Evolutionary conservation across 805 yeast species (phyloP).

Genomic region (Starmerella gropengiesseri): DNA sequence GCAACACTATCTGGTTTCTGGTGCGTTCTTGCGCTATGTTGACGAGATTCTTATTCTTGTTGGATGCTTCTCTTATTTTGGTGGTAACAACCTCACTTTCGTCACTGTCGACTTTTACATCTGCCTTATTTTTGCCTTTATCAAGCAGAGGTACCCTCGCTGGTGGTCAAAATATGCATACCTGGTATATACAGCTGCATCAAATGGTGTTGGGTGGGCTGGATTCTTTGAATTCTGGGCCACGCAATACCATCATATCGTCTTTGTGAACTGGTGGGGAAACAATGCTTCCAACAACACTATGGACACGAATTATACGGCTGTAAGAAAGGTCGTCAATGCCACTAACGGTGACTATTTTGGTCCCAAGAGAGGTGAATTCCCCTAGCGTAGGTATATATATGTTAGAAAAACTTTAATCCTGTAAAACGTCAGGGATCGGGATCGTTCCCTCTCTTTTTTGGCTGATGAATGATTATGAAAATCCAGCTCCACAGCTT

Average conservation of each 20-base stretch:
- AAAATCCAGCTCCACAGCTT: no score
- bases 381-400: no score
- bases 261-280: slow-evolving; percentile 54
- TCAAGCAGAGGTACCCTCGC: slow-evolving; percentile 33
- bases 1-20: slow-evolving; percentile 35
- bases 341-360: slow-evolving; percentile 24
- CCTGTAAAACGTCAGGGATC: no score
- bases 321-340: slow-evolving; percentile 8
- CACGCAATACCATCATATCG: slow-evolving; percentile 38
- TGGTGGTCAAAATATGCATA: slow-evolving; percentile 49
- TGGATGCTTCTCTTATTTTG: neutral
- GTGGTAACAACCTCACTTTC: slow-evolving; percentile 36
- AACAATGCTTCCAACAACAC: slow-evolving; percentile 27
- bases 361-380: slow-evolving; percentile 26
- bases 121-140: slow-evolving; percentile 36
- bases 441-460: no score
- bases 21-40: slow-evolving; percentile 26
- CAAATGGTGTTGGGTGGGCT: slow-evolving; percentile 42
- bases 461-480: no score
- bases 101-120: slow-evolving; percentile 34
- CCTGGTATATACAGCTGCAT: slow-evolving; percentile 38
- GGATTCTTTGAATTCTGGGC: slow-evolving; percentile 38
- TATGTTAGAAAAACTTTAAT: no score
- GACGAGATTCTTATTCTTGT: slow-evolving; percentile 14
- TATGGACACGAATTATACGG: slow-evolving; percentile 8